These are phyloP conservation scores for Psilocybe mexicana DNA, from an alignment of 1,284 basidiomycete genomes.

Conservation along the genomic window DNA sequence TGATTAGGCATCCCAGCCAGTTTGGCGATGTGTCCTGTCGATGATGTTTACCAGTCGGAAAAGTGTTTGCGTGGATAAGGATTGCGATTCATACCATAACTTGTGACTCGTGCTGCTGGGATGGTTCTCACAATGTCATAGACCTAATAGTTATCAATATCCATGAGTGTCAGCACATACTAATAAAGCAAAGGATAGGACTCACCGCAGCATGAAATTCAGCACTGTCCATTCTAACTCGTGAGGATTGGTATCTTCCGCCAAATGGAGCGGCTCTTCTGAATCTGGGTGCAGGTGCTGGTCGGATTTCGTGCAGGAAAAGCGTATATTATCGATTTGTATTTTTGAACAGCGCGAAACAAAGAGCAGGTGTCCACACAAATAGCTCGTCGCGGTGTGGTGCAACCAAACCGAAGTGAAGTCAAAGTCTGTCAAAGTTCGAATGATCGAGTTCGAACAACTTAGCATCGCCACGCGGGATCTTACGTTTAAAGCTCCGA, in stretches of 20 bases:
- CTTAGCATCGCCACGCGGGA: no score
- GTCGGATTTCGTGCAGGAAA: no score
- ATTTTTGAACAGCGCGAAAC: no score
- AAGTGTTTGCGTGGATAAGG: not conserved
- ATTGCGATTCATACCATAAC: slow-evolving; percentile 52
- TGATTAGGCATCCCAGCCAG: slow-evolving; percentile 81
- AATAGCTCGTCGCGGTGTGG: no score
- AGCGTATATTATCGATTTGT: no score
- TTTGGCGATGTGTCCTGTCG: slow-evolving; percentile 77
- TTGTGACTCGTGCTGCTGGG: slow-evolving; percentile 63
- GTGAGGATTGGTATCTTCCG: not conserved
- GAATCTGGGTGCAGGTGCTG: no score
- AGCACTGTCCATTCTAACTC: slow-evolving; percentile 35
- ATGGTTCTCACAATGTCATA: slow-evolving; percentile 69
- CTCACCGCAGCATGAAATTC: slow-evolving; percentile 65
- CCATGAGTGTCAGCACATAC: not conserved
- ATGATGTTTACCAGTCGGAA: not conserved
- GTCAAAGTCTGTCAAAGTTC: no score
- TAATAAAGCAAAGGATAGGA: slow-evolving; percentile 13
- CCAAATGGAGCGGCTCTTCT: no score
- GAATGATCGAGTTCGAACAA: no score
- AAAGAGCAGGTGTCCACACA: no score
- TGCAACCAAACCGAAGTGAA: no score
- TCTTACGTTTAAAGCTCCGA: no score
- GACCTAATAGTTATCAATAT: slow-evolving; percentile 43